Percentiles rank a stretch among this genome's conserved stretches.
phyloP scores from a whole-genome alignment of 78 protist species.

The Dictyostelium purpureum region DNA sequence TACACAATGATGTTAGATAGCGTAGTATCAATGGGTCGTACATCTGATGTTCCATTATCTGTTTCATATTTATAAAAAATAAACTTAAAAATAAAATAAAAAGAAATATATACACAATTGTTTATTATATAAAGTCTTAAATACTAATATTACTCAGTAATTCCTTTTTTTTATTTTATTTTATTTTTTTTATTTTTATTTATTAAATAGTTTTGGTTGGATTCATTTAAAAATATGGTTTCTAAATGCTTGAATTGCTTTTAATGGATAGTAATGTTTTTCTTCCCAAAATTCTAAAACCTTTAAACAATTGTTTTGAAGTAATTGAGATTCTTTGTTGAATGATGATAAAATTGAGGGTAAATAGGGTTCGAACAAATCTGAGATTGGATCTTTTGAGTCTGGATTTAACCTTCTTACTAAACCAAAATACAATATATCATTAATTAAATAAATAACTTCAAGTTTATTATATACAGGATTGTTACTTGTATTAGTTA shows the following conservation, averaged over 20 bases:
- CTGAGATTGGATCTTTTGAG: conserved; percentile 6
- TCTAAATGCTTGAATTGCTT: background rate
- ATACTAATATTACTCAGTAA: background rate
- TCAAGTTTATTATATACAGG: background rate
- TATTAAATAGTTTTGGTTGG: too few species aligned
- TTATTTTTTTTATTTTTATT: background rate
- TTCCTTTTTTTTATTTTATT: background rate
- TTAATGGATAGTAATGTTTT: background rate
- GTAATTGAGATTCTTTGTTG: background rate
- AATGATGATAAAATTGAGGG: background rate
- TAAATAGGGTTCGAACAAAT: conserved; percentile 33
- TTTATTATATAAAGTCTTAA: background rate
- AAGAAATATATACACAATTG: background rate
- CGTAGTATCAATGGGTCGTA: conserved; percentile 15
- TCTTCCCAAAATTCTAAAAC: conserved; percentile 46
- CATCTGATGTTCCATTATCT: conserved; percentile 35
- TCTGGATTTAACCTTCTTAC: background rate
- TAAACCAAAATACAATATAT: conserved; percentile 42
- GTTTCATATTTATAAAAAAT: conserved; percentile 26
- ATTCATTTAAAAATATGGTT: background rate
- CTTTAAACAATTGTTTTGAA: background rate
- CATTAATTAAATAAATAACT: conserved; percentile 31
- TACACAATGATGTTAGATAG: conserved; percentile 69
- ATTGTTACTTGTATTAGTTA: background rate
- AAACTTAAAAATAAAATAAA: background rate